These are phyloP conservation scores for Meredithiella fracta DNA, from an alignment of 2,329 filamentous ascomycete genomes.

Conservation along the genomic window DNA sequence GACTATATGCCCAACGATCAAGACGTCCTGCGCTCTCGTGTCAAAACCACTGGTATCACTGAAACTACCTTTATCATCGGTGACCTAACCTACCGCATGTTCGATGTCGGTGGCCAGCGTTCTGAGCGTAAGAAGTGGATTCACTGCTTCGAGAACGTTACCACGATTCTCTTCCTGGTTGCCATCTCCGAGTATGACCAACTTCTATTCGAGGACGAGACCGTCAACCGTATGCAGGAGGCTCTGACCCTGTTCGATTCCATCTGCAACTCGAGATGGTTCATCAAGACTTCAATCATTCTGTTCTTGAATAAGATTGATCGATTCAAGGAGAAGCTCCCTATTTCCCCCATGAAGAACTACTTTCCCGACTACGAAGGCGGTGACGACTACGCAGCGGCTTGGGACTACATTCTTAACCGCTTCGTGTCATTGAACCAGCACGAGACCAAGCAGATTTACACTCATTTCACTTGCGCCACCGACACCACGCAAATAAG, in stretches of 20 bases:
- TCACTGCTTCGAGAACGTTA: slow-evolving; percentile 96
- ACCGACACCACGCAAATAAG: slow-evolving; percentile 98
- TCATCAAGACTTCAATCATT: slow-evolving; percentile 79
- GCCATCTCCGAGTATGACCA: slow-evolving; percentile 97
- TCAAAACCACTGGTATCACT: slow-evolving; percentile 95
- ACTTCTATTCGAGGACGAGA: slow-evolving; percentile 89
- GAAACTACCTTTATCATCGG: slow-evolving; percentile 94
- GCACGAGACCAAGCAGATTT: slow-evolving; percentile 98
- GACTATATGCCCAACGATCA: slow-evolving; percentile 93
- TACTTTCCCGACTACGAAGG: slow-evolving; percentile 88
- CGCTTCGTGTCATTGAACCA: slow-evolving; percentile 97
- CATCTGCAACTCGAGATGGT: slow-evolving; percentile 78
- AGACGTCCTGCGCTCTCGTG: slow-evolving; percentile 86
- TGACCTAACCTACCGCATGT: slow-evolving; percentile 91
- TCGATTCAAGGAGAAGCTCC: slow-evolving; percentile 73
- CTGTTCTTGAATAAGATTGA: slow-evolving; percentile 85
- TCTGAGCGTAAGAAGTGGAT: slow-evolving; percentile 99
- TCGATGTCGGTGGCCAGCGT: slow-evolving; percentile 88
- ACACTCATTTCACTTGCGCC: slow-evolving; percentile 97
- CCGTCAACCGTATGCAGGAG: slow-evolving; percentile 87
- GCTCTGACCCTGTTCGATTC: slow-evolving; percentile 75
- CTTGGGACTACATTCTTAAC: slow-evolving; percentile 98
- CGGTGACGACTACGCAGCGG: slow-evolving; percentile 84
- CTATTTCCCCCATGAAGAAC: slow-evolving; percentile 68
- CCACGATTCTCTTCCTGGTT: slow-evolving; percentile 88